Evolutionary conservation across 2,329 filamentous ascomycete genomes (phyloP).

Genomic region (Beauveria bassiana): DNA sequence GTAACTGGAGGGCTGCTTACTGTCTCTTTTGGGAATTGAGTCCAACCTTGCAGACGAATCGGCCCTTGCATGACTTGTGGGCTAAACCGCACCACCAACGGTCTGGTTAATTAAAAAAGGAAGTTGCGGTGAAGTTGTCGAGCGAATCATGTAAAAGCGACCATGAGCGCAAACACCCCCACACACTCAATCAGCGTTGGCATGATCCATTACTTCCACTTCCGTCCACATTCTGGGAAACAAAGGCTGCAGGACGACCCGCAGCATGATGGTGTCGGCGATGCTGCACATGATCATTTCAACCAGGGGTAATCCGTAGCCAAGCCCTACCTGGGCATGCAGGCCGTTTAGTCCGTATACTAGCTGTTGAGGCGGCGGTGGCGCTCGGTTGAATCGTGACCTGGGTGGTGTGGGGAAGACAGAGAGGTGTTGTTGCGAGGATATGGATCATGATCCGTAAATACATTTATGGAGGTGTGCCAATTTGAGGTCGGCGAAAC

Average conservation of each 20-base stretch:
- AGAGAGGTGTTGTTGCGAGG: neutral
- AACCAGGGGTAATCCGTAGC: neutral
- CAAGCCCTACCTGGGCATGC: neutral
- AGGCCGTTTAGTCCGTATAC: neutral
- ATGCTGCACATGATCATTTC: slow-evolving; percentile 10
- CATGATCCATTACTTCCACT: neutral
- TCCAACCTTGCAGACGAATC: neutral
- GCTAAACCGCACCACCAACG: neutral
- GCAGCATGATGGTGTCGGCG: neutral
- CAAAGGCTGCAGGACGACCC: neutral
- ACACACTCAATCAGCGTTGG: neutral
- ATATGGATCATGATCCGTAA: neutral
- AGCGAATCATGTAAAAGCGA: neutral
- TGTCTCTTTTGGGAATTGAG: neutral
- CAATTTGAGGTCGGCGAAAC: neutral
- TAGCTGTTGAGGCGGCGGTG: slow-evolving; percentile 1
- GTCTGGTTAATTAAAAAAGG: neutral
- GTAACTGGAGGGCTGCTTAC: neutral
- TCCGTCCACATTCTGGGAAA: neutral
- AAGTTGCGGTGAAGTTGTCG: slow-evolving; percentile 7
- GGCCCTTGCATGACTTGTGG: neutral
- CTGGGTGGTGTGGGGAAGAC: slow-evolving; percentile 1
- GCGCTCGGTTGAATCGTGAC: slow-evolving; percentile 9
- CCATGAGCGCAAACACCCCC: neutral
- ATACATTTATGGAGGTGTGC: too few species aligned